Base-by-base conservation (phyloP, 2,329 filamentous ascomycete species). In the Alternaria gaisen region DNA sequence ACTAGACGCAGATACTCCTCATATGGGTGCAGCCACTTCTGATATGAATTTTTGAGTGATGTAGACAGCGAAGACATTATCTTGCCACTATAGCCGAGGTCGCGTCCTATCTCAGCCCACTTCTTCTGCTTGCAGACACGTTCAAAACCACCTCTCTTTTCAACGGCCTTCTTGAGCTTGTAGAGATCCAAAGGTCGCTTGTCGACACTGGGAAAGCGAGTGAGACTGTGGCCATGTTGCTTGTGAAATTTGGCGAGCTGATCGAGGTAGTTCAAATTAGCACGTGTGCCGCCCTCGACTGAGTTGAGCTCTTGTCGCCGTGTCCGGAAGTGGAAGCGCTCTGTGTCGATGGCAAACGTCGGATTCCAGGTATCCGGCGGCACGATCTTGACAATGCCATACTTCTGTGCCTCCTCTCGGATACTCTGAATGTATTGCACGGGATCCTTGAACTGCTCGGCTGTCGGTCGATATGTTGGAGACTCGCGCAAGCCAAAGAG, bases 31-130 rank as follows among this genome's bases (percentile, higher is more conserved):
- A 99, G 88, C 92, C 95, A 99, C 80, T 94, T 90, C 77, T 97
- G 93, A 72, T 96, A 99, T 0, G 95, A 98, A 79, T 99, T 99
- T 79, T 98, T 99, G 42, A 99, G 86, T 5, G 95, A 98, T 0
- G 95, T 99, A 6, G 95, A 99, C 47, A 99, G 83, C 9, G 95
- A 98, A 3, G 94, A 98, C 95, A 99, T 99, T 65, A 99, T 99
- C 83, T 99, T 99, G 76, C 95, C 95, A 75, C 94, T 98, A 80
- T 99, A 99, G 56, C 95, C 95, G 48, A 99, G 83, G 77, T 98
- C 95, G 73, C 95, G 89, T 34, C 95, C 95, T 70, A 99, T 98
- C 79, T 99, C 95, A 16, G 95, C 95, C 95, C 95, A 99, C 82
- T 98, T 98, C 82, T 99, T 99, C 57, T 90, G 86, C 80, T 97